Percentiles rank a stretch among this genome's conserved stretches.
Evolutionary conservation across 768 basidiomycete genomes (phyloP).

Genomic region (Panaeolus cyanescens): DNA sequence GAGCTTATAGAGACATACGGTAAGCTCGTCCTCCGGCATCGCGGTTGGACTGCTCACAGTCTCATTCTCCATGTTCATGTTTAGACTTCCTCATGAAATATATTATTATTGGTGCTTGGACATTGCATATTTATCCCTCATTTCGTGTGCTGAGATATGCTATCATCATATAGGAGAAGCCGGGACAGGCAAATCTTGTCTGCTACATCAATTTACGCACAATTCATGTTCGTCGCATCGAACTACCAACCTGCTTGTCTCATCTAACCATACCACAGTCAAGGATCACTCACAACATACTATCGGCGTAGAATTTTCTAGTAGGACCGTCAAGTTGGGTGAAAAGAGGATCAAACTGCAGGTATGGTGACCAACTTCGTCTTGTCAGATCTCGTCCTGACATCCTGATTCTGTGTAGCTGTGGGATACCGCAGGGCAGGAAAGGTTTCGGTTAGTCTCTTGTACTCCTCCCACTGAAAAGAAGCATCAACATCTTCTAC

Average conservation of each 20-base stretch:
- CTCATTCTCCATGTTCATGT: conserved; percentile 8
- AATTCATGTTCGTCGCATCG: conserved; percentile 74
- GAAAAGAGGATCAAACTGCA: conserved; percentile 96
- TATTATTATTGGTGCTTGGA: conserved; percentile 85
- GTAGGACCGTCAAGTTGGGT: conserved; percentile 87
- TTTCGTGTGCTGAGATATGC: conserved; percentile 1
- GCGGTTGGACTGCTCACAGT: neutral
- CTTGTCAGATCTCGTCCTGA: conserved; percentile 16
- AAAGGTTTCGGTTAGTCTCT: conserved; percentile 74
- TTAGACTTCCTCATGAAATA: conserved; percentile 99
- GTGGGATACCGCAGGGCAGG: conserved; percentile 98
- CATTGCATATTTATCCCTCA: neutral
- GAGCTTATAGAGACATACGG: conserved; percentile 96
- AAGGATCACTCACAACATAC: conserved; percentile 97
- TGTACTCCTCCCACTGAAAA: conserved; percentile 12
- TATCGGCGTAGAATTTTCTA: conserved; percentile 98
- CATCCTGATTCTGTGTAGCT: conserved; percentile 48
- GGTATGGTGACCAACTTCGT: conserved; percentile 41
- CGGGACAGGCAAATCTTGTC: conserved; percentile 95
- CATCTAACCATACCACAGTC: conserved; percentile 51
- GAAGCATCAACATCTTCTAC: conserved; percentile 5
- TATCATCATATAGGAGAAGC: conserved; percentile 72
- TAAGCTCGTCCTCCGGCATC: conserved; percentile 29
- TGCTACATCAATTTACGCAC: conserved; percentile 95
- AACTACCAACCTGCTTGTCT: conserved; percentile 5